A percentile compares a stretch with the other conserved stretches of the same genome.
phyloP scores from a whole-genome alignment of 768 basidiomycete genomes.

The Suillus cothurnatus region DNA sequence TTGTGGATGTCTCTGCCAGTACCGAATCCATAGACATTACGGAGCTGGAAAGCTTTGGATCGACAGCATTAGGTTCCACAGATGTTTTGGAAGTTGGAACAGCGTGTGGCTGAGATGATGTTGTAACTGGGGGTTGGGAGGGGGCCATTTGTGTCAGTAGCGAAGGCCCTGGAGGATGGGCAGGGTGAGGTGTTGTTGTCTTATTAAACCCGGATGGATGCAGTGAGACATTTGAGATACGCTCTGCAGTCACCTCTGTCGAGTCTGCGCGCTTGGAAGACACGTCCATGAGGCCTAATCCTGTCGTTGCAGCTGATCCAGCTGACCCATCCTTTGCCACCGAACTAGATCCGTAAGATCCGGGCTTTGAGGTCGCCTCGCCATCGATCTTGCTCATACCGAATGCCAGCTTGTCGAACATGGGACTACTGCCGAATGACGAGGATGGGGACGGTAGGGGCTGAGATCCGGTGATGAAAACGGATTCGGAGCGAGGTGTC shows the following conservation, averaged over 20 bases:
- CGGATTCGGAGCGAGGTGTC: slow-evolving; percentile 81
- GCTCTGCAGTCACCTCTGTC: slow-evolving; percentile 49
- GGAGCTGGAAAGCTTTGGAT: slow-evolving; percentile 31
- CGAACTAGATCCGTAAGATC: slow-evolving; percentile 31
- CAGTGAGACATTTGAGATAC: slow-evolving; percentile 51
- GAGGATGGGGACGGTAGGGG: slow-evolving; percentile 88
- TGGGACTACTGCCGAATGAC: slow-evolving; percentile 68
- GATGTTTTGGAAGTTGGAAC: slow-evolving; percentile 24
- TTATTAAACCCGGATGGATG: slow-evolving; percentile 41
- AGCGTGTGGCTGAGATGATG: slow-evolving; percentile 30
- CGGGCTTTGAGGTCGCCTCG: slow-evolving; percentile 38
- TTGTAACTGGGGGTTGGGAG: slow-evolving; percentile 16
- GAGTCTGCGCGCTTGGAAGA: slow-evolving; percentile 34
- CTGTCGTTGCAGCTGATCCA: slow-evolving; percentile 20
- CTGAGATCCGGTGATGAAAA: slow-evolving; percentile 91
- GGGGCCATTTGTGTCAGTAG: slow-evolving; percentile 74
- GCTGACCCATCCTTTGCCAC: slow-evolving; percentile 23
- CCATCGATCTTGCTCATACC: slow-evolving; percentile 89
- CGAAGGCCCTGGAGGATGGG: slow-evolving; percentile 60
- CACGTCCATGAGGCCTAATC: slow-evolving; percentile 15
- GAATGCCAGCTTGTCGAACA: slow-evolving; percentile 87
- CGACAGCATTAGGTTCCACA: slow-evolving; percentile 17
- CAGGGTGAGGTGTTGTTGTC: slow-evolving; percentile 36
- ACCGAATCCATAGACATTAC: slow-evolving; percentile 31
- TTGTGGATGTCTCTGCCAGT: slow-evolving; percentile 25